Conservation (phyloP, 306 rosid species). For the Ormosia semicastrata region DNA sequence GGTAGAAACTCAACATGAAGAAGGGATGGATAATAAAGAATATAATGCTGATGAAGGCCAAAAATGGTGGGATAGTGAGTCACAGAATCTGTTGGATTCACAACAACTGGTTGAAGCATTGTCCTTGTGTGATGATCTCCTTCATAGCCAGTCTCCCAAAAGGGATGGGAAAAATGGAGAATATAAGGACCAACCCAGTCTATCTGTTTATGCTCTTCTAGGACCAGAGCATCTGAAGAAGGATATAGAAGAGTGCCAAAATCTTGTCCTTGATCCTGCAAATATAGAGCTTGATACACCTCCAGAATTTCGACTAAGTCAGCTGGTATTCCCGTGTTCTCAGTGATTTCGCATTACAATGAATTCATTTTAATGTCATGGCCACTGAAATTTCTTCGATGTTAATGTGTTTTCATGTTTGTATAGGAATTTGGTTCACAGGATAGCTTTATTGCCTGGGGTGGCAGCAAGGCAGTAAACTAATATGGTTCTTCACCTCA, state of each 20-base stretch:
- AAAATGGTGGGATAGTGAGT: slow-evolving; percentile 86
- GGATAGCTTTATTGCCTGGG: slow-evolving; percentile 65
- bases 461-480: slow-evolving; percentile 46
- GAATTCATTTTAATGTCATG: not conserved
- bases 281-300: slow-evolving; percentile 62
- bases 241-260: slow-evolving; percentile 80
- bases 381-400: not conserved
- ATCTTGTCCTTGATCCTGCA: slow-evolving; percentile 54
- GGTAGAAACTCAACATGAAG: slow-evolving; percentile 27
- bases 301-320: slow-evolving; percentile 77
- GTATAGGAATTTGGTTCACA: slow-evolving; percentile 70
- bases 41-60: slow-evolving; percentile 52
- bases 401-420: slow-evolving; percentile 18
- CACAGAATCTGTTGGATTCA: slow-evolving; percentile 72
- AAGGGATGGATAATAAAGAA: slow-evolving; percentile 38
- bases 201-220: slow-evolving; percentile 62
- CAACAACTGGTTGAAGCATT: slow-evolving; percentile 83
- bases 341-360: not conserved
- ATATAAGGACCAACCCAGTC: slow-evolving; percentile 37
- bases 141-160: slow-evolving; percentile 78
- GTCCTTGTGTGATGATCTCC: slow-evolving; percentile 65
- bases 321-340: slow-evolving; percentile 50
- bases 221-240: slow-evolving; percentile 77
- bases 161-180: slow-evolving; percentile 45
- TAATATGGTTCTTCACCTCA: slow-evolving; percentile 24